Percentiles rank a stretch among this genome's conserved stretches.
phyloP scores from a whole-genome alignment of 2,329 filamentous ascomycete genomes.

The Furcasterigmium sp. region DNA sequence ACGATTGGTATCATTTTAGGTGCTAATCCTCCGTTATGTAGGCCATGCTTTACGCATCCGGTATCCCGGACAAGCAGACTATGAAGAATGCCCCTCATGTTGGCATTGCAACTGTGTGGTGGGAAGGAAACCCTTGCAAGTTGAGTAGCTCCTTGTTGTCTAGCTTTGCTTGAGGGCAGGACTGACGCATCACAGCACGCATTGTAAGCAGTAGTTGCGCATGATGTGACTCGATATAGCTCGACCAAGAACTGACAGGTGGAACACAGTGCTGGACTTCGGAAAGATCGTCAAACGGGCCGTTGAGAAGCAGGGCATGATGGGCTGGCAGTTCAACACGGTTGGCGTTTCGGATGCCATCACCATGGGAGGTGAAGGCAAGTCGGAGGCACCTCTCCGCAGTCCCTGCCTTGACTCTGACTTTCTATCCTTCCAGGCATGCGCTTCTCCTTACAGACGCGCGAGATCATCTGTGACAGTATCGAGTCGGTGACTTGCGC shows the following conservation, averaged over 20 bases:
- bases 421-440: too few species aligned
- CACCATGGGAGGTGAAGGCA: slow-evolving; percentile 92
- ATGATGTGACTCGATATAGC: too few species aligned
- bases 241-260: too few species aligned
- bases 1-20: neutral
- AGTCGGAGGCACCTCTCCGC: too few species aligned
- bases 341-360: slow-evolving; percentile 86
- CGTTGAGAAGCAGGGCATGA: slow-evolving; percentile 76
- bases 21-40: slow-evolving; percentile 24
- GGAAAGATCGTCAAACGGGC: slow-evolving; percentile 82
- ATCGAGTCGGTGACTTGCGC: slow-evolving; percentile 91
- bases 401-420: slow-evolving; percentile 35
- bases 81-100: slow-evolving; percentile 93
- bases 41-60: slow-evolving; percentile 94
- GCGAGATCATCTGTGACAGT: slow-evolving; percentile 90
- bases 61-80: slow-evolving; percentile 73
- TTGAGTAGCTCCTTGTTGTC: slow-evolving; percentile 35
- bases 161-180: neutral
- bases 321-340: slow-evolving; percentile 93
- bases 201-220: slow-evolving; percentile 26
- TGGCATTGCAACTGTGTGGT: slow-evolving; percentile 89
- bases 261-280: slow-evolving; percentile 66
- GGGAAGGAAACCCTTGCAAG: slow-evolving; percentile 98
- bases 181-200: slow-evolving; percentile 23
- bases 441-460: slow-evolving; percentile 85